Percentiles rank a stretch among this genome's conserved stretches.
Conservation (phyloP, 2,329 filamentous ascomycete species). For the Aaosphaeria arxii region DNA sequence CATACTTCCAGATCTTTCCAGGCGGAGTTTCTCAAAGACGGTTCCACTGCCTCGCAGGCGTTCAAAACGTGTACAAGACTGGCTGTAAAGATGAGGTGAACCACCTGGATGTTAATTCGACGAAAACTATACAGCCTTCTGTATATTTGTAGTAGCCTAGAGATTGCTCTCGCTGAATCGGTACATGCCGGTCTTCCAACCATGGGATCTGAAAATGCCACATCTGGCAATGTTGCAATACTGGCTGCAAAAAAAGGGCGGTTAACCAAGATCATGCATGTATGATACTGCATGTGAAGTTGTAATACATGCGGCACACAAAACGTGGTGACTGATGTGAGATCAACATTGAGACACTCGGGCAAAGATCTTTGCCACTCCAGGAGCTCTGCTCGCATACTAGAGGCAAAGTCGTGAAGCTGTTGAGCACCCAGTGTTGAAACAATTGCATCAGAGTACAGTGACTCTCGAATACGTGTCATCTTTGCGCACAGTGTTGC, state of each 20-base stretch:
- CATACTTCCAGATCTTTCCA: constrained; percentile 1
- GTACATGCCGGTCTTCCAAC: constrained; percentile 2
- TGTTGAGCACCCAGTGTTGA: neutral
- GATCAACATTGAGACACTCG: constrained; percentile 34
- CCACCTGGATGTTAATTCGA: constrained; percentile 4
- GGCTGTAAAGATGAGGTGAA: constrained; percentile 7
- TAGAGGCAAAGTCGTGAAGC: neutral
- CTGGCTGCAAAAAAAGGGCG: constrained; percentile 1
- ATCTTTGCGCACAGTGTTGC: too few relatives aligned
- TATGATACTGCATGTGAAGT: constrained; percentile 2
- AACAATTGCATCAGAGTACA: neutral
- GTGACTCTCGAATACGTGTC: too few relatives aligned
- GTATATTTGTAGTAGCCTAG: constrained; percentile 13
- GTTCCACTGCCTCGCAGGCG: constrained; percentile 2
- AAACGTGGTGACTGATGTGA: constrained; percentile 31
- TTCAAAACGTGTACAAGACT: constrained; percentile 8
- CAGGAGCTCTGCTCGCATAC: neutral
- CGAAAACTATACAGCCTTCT: constrained; percentile 1
- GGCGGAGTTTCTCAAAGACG: too few relatives aligned
- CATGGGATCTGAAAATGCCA: neutral
- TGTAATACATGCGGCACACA: neutral
- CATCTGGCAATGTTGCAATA: neutral
- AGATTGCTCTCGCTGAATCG: constrained; percentile 12
- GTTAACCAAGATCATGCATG: neutral
- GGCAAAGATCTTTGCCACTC: neutral